Evolutionary conservation across 306 rosid species (phyloP).

Genomic region (Dryas drummondii): DNA sequence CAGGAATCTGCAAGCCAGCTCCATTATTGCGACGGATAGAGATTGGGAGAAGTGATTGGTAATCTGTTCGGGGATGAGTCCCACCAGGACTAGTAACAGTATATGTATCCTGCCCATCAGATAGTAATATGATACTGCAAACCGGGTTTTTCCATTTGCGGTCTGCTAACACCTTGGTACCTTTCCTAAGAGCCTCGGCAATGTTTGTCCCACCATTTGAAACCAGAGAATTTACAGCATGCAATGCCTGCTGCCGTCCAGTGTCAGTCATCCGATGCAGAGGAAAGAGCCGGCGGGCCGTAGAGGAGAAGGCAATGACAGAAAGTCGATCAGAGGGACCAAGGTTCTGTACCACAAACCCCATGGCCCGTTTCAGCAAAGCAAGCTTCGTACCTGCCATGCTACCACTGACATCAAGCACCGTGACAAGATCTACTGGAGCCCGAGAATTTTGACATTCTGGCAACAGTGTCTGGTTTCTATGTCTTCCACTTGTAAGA

Average conservation of each 20-base stretch:
- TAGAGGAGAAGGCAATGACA: constrained; percentile 76
- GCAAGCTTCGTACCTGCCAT: constrained; percentile 94
- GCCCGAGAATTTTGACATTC: constrained; percentile 50
- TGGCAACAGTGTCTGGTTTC: constrained; percentile 23
- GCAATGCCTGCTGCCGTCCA: constrained; percentile 77
- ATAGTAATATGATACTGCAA: constrained; percentile 74
- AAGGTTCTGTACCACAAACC: constrained; percentile 85
- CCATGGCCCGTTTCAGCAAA: constrained; percentile 85
- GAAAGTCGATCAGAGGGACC: constrained; percentile 86
- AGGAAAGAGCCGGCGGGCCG: constrained; percentile 82
- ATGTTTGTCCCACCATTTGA: constrained; percentile 86
- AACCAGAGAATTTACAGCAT: constrained; percentile 63
- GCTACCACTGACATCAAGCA: constrained; percentile 96
- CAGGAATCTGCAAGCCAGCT: constrained; percentile 67
- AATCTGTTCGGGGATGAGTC: constrained; percentile 31
- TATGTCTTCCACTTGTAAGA: constrained; percentile 36
- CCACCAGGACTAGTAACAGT: constrained; percentile 34
- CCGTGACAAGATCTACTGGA: constrained; percentile 85
- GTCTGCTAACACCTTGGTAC: constrained; percentile 78
- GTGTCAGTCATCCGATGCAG: constrained; percentile 74
- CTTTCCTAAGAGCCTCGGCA: constrained; percentile 78
- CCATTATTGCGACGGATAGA: constrained; percentile 48
- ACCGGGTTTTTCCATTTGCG: constrained; percentile 86
- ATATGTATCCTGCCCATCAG: constrained; percentile 94
- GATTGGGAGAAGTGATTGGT: constrained; percentile 64